Conservation (phyloP, 2,329 filamentous ascomycete genomes). For the Scedosporium aurantiacum region DNA sequence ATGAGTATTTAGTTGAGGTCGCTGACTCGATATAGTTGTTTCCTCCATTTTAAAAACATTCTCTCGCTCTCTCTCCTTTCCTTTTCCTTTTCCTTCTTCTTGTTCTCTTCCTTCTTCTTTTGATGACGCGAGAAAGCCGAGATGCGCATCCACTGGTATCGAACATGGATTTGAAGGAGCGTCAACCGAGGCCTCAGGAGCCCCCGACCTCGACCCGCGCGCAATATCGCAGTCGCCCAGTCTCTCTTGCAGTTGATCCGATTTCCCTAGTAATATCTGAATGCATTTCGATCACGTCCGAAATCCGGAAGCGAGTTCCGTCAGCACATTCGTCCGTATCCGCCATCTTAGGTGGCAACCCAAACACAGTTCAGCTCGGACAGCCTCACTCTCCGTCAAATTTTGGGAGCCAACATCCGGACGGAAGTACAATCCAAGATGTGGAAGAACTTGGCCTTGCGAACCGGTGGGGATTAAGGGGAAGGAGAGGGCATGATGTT, state of each 20-base stretch:
- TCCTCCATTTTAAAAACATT: no score
- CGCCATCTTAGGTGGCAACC: constrained; percentile 76
- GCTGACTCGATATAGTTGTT: no score
- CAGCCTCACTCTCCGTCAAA: constrained; percentile 23
- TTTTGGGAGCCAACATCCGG: not conserved
- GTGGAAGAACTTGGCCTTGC: constrained; percentile 48
- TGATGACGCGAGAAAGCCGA: not conserved
- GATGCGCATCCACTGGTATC: not conserved
- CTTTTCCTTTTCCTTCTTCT: no score
- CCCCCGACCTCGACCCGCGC: constrained; percentile 23
- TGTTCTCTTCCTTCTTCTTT: no score
- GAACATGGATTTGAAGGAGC: not conserved
- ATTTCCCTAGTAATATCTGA: constrained; percentile 93
- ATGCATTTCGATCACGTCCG: constrained; percentile 96
- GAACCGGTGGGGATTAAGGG: constrained; percentile 84
- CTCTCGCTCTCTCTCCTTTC: no score
- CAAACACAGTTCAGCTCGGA: constrained; percentile 44
- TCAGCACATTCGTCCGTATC: constrained; percentile 95
- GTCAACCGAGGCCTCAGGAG: not conserved
- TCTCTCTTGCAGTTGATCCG: constrained; percentile 79
- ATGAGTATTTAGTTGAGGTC: no score
- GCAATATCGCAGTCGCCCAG: constrained; percentile 48
- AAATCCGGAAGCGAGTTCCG: constrained; percentile 93
- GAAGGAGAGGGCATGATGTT: constrained; percentile 93
- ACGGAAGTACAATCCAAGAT: constrained; percentile 22